These are phyloP conservation scores for Globisporangium cederbergense DNA, from an alignment of 352 stramenopile genomes.

Conservation along the genomic window DNA sequence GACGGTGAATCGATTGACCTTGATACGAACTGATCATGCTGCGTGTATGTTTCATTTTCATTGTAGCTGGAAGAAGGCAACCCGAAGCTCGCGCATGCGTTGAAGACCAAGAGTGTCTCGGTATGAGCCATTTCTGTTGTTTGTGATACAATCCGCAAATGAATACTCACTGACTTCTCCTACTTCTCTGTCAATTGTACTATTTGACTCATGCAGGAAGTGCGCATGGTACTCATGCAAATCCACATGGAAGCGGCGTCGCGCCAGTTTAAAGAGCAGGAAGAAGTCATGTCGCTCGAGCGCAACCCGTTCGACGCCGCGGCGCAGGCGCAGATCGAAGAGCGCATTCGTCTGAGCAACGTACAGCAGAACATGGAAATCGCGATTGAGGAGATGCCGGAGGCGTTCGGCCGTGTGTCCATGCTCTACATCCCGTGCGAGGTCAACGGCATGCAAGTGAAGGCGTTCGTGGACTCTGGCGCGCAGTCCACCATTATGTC, in stretches of 20 bases:
- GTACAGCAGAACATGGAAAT: constrained; percentile 90
- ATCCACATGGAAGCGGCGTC: constrained; percentile 83
- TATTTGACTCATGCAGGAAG: constrained; percentile 37
- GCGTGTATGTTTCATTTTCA: not conserved
- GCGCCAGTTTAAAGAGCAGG: constrained; percentile 76
- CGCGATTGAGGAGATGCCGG: constrained; percentile 85
- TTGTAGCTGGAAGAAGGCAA: constrained; percentile 62
- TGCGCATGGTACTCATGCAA: constrained; percentile 80
- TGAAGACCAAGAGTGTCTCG: constrained; percentile 64
- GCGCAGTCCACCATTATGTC: constrained; percentile 93
- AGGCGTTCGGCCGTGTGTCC: constrained; percentile 80
- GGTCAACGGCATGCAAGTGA: constrained; percentile 79
- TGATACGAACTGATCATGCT: constrained; percentile 1
- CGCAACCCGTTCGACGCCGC: constrained; percentile 73
- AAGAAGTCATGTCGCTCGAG: constrained; percentile 66
- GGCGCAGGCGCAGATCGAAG: constrained; percentile 79
- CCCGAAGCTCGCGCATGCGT: constrained; percentile 52
- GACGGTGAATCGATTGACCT: not conserved
- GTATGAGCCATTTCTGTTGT: constrained; percentile 22
- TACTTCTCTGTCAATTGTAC: not conserved
- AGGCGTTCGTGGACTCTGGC: constrained; percentile 90
- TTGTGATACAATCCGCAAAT: not conserved
- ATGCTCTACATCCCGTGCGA: constrained; percentile 90
- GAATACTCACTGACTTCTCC: not conserved
- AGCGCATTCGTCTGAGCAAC: constrained; percentile 80